Evolutionary conservation across 2,329 filamentous ascomycete species (phyloP).

Genomic region (Calycina marina): DNA sequence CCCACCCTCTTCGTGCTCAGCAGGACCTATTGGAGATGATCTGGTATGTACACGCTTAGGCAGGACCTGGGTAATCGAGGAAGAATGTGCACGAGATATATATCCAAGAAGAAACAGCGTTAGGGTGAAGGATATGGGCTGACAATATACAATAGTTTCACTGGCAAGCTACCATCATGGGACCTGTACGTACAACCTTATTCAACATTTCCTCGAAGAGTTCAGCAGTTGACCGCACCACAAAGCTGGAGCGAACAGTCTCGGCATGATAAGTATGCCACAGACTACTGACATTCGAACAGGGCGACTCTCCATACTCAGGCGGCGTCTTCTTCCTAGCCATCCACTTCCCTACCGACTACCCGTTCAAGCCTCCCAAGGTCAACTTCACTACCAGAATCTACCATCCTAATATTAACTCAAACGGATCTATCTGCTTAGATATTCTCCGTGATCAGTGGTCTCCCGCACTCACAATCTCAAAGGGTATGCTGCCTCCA

Average conservation of each 20-base stretch:
- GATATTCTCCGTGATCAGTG: slow-evolving; percentile 98
- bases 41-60: slow-evolving; percentile 52
- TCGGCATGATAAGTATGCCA: neutral
- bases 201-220: too few species aligned
- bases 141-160: slow-evolving; percentile 57
- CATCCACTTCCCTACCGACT: slow-evolving; percentile 99
- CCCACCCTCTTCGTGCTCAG: slow-evolving; percentile 96
- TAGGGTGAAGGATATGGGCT: too few species aligned
- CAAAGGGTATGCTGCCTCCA: slow-evolving; percentile 56
- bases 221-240: too few species aligned
- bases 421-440: slow-evolving; percentile 93
- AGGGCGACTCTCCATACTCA: slow-evolving; percentile 94
- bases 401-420: slow-evolving; percentile 99
- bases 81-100: too few species aligned
- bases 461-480: slow-evolving; percentile 96
- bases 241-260: too few species aligned
- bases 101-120: too few species aligned
- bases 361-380: slow-evolving; percentile 99
- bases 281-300: slow-evolving; percentile 5
- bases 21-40: slow-evolving; percentile 92
- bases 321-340: slow-evolving; percentile 98
- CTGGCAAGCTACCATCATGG: slow-evolving; percentile 99
- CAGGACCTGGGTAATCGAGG: slow-evolving; percentile 10
- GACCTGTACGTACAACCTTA: slow-evolving; percentile 59
- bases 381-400: slow-evolving; percentile 99